These are phyloP conservation scores for Chaetothyriales sp. DNA, from an alignment of 2,329 filamentous ascomycete species.

Conservation along the genomic window DNA sequence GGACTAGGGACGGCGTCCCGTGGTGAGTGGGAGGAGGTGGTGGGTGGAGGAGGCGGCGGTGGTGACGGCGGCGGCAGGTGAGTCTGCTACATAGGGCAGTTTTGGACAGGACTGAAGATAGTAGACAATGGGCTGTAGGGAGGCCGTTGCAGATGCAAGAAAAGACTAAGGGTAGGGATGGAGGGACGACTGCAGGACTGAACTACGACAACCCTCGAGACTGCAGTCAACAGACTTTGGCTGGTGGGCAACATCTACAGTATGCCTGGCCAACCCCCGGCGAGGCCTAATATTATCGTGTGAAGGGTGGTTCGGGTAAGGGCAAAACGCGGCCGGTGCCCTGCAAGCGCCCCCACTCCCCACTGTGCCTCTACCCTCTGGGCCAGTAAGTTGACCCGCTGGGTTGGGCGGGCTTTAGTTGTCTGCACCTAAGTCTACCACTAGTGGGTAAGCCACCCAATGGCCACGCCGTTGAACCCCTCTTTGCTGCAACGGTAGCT, in stretches of 20 bases:
- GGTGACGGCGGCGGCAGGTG: not conserved
- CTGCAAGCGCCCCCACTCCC: not conserved
- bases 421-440: not conserved
- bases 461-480: not conserved
- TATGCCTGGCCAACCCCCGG: not conserved
- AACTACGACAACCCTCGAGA: not conserved
- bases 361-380: not conserved
- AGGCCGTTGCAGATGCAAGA: not conserved
- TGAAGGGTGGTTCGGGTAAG: not conserved
- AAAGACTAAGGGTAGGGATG: not conserved
- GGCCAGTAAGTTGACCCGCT: not conserved
- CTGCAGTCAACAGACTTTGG: not conserved
- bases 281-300: not conserved
- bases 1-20: too few relatives aligned
- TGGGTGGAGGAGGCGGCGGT: too few relatives aligned
- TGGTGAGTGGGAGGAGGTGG: too few relatives aligned
- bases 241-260: too few relatives aligned
- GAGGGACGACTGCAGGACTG: not conserved
- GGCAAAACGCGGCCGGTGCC: not conserved
- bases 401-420: not conserved
- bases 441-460: not conserved
- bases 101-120: not conserved
- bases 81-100: not conserved
- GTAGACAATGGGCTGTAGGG: not conserved
- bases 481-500: not conserved